phyloP scores from a whole-genome alignment of 106 monocot genomes.

The Triglochin maritima region DNA sequence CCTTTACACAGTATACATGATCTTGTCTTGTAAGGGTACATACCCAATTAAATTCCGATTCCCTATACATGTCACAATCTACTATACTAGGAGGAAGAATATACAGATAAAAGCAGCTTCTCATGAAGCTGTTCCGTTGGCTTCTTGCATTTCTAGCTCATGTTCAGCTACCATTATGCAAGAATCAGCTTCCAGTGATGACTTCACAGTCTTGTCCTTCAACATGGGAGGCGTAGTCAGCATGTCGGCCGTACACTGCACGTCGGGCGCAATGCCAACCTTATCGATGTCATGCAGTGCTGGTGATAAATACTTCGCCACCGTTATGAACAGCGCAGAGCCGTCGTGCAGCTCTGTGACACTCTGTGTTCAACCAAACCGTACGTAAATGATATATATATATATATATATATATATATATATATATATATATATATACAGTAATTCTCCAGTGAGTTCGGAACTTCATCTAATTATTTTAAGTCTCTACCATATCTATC shows the following conservation, averaged over 20 bases:
- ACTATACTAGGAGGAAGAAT: background rate
- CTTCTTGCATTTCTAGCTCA: slow-evolving; percentile 55
- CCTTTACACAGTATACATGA: too few relatives aligned
- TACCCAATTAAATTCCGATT: background rate
- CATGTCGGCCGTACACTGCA: slow-evolving; percentile 66
- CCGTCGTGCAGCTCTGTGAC: slow-evolving; percentile 91
- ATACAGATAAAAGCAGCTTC: background rate
- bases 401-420: too few relatives aligned
- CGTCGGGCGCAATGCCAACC: slow-evolving; percentile 82
- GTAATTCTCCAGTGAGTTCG: too few relatives aligned
- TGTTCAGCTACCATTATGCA: slow-evolving; percentile 94
- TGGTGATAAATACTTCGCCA: slow-evolving; percentile 90
- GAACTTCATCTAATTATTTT: too few relatives aligned
- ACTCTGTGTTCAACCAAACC: slow-evolving; percentile 34
- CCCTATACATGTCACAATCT: background rate
- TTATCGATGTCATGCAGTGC: slow-evolving; percentile 86
- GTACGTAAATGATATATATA: too few relatives aligned
- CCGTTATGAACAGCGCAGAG: slow-evolving; percentile 87
- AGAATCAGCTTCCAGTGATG: slow-evolving; percentile 64
- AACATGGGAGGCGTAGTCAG: slow-evolving; percentile 19
- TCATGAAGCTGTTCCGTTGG: slow-evolving; percentile 66
- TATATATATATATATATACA: too few relatives aligned
- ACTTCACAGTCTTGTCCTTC: slow-evolving; percentile 15
- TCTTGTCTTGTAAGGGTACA: background rate
- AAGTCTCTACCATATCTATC: too few relatives aligned